phyloP scores from a whole-genome alignment of 2,329 filamentous ascomycete species.

The Hirsutella thompsonii region DNA sequence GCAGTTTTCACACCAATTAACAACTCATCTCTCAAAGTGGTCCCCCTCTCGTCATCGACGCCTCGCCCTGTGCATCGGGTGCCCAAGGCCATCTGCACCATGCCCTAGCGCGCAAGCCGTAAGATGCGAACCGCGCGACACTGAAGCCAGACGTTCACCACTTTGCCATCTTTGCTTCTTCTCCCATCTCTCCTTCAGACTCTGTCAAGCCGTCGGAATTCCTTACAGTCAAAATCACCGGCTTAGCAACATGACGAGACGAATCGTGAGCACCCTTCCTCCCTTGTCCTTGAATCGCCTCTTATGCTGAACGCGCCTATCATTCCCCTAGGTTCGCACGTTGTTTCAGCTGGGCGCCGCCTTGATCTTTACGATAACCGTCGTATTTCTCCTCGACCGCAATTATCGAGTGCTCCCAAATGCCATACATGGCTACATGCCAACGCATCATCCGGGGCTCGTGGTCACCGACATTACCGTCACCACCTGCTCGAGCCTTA shows the following conservation, averaged over 20 bases:
- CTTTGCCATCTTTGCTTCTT: background rate
- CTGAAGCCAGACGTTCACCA: background rate
- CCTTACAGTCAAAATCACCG: background rate
- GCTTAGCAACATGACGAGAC: conserved; percentile 18
- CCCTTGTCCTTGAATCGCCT: background rate
- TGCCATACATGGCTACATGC: conserved; percentile 76
- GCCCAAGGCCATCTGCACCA: background rate
- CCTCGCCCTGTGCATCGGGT: background rate
- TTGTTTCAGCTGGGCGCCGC: conserved; percentile 62
- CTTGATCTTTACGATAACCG: conserved; percentile 50
- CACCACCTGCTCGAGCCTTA: conserved; percentile 61
- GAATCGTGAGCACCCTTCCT: conserved; percentile 19
- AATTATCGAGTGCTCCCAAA: conserved; percentile 78
- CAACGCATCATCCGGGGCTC: conserved; percentile 70
- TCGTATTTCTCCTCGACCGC: conserved; percentile 74
- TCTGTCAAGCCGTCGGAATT: too few relatives aligned
- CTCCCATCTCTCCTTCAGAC: background rate
- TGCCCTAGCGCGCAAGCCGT: conserved; percentile 4
- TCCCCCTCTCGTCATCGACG: background rate
- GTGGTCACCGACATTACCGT: conserved; percentile 80
- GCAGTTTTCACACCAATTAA: too few relatives aligned
- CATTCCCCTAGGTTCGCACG: conserved; percentile 41
- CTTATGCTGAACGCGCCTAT: background rate
- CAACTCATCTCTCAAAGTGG: too few relatives aligned
- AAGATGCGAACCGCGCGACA: conserved; percentile 1